These are phyloP conservation scores for Fraxinus anomala DNA, from an alignment of 257 asterid genomes.

Conservation along the genomic window DNA sequence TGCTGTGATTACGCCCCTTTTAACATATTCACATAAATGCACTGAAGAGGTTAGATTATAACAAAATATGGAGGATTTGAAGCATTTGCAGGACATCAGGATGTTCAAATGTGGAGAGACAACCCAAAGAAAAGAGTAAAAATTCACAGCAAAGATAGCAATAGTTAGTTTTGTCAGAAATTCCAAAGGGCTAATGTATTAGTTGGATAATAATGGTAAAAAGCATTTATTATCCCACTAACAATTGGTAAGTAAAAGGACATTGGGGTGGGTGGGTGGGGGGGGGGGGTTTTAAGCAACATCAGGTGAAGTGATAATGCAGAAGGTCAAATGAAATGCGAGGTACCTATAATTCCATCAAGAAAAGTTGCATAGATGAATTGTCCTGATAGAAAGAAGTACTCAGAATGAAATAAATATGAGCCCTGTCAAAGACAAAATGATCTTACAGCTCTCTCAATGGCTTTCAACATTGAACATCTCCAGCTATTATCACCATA, in stretches of 20 bases:
- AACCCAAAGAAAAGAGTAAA: neutral
- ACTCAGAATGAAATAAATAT: too few relatives aligned
- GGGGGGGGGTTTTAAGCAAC: neutral
- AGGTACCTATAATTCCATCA: too few relatives aligned
- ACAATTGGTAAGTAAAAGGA: neutral
- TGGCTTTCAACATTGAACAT: conserved; percentile 61
- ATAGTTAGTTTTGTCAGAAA: neutral
- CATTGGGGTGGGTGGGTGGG: too few relatives aligned
- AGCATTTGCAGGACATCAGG: conserved; percentile 9
- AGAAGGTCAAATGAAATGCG: neutral
- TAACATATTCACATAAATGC: neutral
- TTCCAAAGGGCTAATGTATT: neutral
- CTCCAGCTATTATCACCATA: conserved; percentile 79
- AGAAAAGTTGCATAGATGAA: too few relatives aligned
- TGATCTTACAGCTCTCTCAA: conserved; percentile 66
- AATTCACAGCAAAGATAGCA: neutral
- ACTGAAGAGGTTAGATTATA: conserved; percentile 8
- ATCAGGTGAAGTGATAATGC: neutral
- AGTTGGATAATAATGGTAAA: conserved; percentile 1
- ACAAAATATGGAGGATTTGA: neutral
- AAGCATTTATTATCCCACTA: neutral
- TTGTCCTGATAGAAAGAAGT: neutral
- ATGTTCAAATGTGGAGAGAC: neutral
- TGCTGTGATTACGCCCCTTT: neutral
- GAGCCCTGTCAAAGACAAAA: neutral